A percentile compares a stretch with the other conserved stretches of the same genome.
These are phyloP conservation scores for Eustoma russellianum DNA, from an alignment of 257 asterid species.

Conservation along the genomic window DNA sequence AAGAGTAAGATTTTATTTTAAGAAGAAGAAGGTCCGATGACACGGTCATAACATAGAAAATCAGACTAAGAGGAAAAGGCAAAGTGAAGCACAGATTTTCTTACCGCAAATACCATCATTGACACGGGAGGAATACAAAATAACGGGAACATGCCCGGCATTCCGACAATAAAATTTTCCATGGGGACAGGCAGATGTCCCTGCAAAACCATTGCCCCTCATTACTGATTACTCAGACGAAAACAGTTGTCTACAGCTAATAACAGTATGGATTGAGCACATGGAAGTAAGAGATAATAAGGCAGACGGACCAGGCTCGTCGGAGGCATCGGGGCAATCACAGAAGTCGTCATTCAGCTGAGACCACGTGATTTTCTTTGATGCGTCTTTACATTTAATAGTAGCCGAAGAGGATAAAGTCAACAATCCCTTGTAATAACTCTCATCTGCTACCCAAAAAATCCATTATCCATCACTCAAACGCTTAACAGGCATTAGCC, in stretches of 20 bases:
- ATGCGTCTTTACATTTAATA: slow-evolving; percentile 83
- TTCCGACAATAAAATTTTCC: slow-evolving; percentile 86
- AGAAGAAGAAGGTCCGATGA: background rate
- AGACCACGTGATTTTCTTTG: slow-evolving; percentile 46
- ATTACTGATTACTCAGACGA: too few species aligned
- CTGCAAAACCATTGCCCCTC: slow-evolving; percentile 31
- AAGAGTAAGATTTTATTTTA: too few species aligned
- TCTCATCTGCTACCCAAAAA: slow-evolving; percentile 46
- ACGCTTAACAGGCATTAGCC: too few species aligned
- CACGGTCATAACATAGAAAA: background rate
- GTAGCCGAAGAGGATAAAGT: slow-evolving; percentile 27
- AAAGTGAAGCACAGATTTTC: background rate
- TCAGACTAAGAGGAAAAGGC: background rate
- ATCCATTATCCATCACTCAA: background rate
- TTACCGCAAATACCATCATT: slow-evolving; percentile 95
- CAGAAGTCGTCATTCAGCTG: slow-evolving; percentile 94
- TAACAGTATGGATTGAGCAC: background rate
- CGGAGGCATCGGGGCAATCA: slow-evolving; percentile 93
- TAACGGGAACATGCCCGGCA: slow-evolving; percentile 64
- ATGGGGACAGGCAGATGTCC: slow-evolving; percentile 93
- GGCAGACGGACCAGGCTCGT: slow-evolving; percentile 71
- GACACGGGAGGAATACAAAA: slow-evolving; percentile 75
- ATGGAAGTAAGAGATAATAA: background rate
- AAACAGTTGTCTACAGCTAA: background rate
- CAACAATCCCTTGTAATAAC: slow-evolving; percentile 40